Conservation (phyloP, 495 filamentous ascomycete species). For the Parathielavia appendiculata region DNA sequence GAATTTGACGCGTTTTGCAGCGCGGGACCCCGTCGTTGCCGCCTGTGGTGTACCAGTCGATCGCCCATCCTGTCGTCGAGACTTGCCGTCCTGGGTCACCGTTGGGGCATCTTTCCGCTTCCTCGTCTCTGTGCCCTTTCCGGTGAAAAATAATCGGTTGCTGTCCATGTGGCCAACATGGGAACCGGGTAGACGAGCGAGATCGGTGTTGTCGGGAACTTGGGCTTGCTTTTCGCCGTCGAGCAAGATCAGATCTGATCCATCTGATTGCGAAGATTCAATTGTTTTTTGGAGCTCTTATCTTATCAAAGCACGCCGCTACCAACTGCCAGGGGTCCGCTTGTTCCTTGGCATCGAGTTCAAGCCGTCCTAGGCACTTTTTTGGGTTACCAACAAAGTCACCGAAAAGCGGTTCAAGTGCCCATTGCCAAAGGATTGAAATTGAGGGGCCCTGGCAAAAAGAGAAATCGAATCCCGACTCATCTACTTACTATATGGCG, state of each 20-base stretch:
- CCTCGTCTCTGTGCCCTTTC: conserved; percentile 6
- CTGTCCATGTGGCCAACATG: conserved; percentile 16
- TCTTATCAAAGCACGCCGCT: too few relatives aligned
- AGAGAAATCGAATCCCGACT: too few relatives aligned
- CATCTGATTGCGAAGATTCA: not conserved
- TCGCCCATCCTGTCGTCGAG: not conserved
- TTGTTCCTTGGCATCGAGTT: too few relatives aligned
- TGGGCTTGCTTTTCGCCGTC: not conserved
- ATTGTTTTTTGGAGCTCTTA: conserved; percentile 26
- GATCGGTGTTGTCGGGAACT: not conserved
- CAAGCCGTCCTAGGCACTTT: too few relatives aligned
- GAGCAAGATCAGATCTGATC: not conserved
- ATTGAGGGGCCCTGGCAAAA: too few relatives aligned
- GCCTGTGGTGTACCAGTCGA: not conserved
- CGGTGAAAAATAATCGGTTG: conserved; percentile 3
- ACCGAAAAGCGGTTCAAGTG: too few relatives aligned
- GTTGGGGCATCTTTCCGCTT: conserved; percentile 27
- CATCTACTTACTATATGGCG: too few relatives aligned
- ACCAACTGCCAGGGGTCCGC: too few relatives aligned
- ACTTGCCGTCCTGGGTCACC: conserved; percentile 10
- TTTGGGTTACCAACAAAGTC: too few relatives aligned
- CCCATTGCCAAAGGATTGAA: too few relatives aligned
- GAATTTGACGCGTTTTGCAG: conserved; percentile 55
- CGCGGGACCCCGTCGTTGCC: conserved; percentile 12
- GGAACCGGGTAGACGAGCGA: not conserved